Evolutionary conservation across 768 basidiomycete genomes (phyloP).

Genomic region (Clitopilus passeckerianus): DNA sequence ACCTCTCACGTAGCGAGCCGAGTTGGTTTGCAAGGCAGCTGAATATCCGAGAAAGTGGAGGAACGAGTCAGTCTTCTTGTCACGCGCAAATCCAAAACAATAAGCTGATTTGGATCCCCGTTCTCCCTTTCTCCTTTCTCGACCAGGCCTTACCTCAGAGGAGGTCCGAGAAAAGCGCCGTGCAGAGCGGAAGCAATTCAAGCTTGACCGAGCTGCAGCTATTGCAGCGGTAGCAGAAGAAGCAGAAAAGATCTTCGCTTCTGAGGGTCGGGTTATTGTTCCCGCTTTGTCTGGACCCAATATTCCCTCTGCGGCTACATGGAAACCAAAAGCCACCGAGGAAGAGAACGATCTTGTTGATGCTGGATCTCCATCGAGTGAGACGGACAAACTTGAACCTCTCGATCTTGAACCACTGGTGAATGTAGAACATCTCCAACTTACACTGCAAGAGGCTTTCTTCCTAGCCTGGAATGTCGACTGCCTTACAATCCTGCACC

Average conservation of each 20-base stretch:
- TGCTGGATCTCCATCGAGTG: constrained; percentile 15
- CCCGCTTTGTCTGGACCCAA: constrained; percentile 53
- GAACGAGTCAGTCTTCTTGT: constrained; percentile 46
- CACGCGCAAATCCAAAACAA: neutral
- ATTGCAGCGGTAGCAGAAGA: constrained; percentile 79
- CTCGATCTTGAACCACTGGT: constrained; percentile 44
- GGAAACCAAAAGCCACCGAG: constrained; percentile 44
- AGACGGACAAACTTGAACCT: constrained; percentile 25
- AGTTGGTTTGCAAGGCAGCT: constrained; percentile 84
- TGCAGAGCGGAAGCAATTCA: constrained; percentile 87
- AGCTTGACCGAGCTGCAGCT: constrained; percentile 84
- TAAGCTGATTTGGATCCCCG: neutral
- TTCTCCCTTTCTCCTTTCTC: neutral
- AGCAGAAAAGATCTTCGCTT: constrained; percentile 70
- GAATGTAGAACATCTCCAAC: constrained; percentile 86
- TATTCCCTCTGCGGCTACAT: constrained; percentile 79
- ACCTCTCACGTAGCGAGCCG: constrained; percentile 91
- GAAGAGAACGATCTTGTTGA: constrained; percentile 7
- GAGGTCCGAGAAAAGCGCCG: constrained; percentile 87
- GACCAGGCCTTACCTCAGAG: constrained; percentile 75
- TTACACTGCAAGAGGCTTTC: constrained; percentile 86
- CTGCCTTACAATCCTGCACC: constrained; percentile 68
- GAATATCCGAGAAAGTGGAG: constrained; percentile 53
- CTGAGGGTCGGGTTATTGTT: constrained; percentile 61
- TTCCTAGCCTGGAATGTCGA: constrained; percentile 83